Conservation (phyloP, 1,284 basidiomycete species). For the Anthracocystis walkeri region DNA sequence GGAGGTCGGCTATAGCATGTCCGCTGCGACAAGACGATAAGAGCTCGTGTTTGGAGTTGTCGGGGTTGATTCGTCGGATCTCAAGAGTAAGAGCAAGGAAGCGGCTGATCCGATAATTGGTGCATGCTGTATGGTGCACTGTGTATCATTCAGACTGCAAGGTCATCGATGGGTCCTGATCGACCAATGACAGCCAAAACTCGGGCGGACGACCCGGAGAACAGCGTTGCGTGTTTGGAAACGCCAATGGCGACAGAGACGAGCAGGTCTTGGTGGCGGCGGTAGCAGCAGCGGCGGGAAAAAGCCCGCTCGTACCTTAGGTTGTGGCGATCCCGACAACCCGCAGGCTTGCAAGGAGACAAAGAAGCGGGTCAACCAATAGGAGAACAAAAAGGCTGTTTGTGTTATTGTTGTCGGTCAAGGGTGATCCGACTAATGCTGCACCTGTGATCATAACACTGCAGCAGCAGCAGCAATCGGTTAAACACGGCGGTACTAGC, state of each 20-base stretch:
- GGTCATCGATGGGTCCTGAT: too few species aligned
- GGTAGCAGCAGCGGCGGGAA: not conserved
- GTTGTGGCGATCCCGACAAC: slow-evolving; percentile 14
- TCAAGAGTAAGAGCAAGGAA: not conserved
- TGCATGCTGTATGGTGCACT: not conserved
- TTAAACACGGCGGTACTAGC: too few species aligned
- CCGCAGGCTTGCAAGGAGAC: slow-evolving; percentile 1
- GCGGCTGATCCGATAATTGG: not conserved
- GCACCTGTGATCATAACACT: not conserved
- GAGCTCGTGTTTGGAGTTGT: too few species aligned
- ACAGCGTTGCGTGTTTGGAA: too few species aligned
- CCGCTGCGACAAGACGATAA: not conserved
- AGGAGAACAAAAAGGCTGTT: not conserved
- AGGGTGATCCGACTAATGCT: slow-evolving; percentile 1
- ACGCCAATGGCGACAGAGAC: not conserved
- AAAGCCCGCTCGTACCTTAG: slow-evolving; percentile 6
- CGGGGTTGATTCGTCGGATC: too few species aligned
- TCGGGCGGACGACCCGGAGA: not conserved
- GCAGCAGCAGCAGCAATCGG: not conserved
- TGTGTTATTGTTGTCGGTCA: not conserved
- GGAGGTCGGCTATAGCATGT: not conserved
- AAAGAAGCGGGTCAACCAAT: not conserved
- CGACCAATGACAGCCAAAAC: not conserved
- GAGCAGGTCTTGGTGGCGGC: not conserved
- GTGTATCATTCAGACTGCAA: not conserved